phyloP scores from a whole-genome alignment of 805 yeast species.

The Yarrowia bubula region DNA sequence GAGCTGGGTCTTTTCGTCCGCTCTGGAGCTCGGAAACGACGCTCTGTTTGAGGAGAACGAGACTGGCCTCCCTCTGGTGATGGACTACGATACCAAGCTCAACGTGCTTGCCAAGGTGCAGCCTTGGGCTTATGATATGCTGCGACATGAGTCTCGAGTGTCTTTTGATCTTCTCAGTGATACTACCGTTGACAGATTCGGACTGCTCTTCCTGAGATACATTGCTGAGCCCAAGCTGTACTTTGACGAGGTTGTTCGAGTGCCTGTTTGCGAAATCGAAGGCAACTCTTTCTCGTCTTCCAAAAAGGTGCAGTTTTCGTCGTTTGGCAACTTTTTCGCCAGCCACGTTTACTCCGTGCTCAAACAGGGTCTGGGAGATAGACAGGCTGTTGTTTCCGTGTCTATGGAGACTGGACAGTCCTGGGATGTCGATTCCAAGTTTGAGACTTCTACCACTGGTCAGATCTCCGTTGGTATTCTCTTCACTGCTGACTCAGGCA shows the following conservation, averaged over 20 bases:
- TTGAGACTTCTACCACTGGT: constrained; percentile 27
- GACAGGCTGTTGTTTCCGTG: constrained; percentile 37
- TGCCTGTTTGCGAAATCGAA: constrained; percentile 43
- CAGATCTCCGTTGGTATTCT: constrained; percentile 54
- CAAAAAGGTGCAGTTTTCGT: constrained; percentile 69
- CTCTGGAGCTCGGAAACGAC: constrained; percentile 22
- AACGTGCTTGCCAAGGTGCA: constrained; percentile 83
- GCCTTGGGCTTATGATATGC: constrained; percentile 56
- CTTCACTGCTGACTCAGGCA: constrained; percentile 72
- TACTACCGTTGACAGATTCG: constrained; percentile 79
- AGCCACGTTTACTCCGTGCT: constrained; percentile 61
- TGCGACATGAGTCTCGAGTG: constrained; percentile 64
- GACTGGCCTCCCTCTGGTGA: not conserved
- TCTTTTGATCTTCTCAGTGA: constrained; percentile 72
- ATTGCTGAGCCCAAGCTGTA: constrained; percentile 49
- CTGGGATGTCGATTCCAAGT: constrained; percentile 28
- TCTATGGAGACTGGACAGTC: constrained; percentile 13
- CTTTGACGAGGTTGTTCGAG: constrained; percentile 60
- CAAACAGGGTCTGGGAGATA: constrained; percentile 47
- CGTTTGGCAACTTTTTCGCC: constrained; percentile 63
- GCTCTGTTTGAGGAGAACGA: constrained; percentile 19
- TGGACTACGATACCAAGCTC: constrained; percentile 46
- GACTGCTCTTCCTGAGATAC: constrained; percentile 67
- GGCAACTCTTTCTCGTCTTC: constrained; percentile 53
- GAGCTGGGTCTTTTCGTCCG: constrained; percentile 32